Evolutionary conservation across 164 flowering plant species (phyloP).

Genomic region (Stephania cephalantha): DNA sequence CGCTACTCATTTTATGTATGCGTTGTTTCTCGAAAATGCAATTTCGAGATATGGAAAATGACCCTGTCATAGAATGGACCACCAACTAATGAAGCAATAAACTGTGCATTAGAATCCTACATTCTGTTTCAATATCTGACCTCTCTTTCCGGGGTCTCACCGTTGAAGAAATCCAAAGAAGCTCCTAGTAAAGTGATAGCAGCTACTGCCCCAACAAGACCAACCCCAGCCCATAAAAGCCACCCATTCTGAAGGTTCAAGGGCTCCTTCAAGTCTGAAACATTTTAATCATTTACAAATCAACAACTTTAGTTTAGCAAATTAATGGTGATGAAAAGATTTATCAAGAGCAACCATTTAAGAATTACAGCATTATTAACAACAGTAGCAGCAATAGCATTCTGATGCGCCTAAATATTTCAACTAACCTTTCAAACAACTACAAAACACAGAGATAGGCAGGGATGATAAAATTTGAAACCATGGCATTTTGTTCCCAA

Average conservation of each 20-base stretch:
- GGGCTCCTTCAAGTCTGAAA: conserved; percentile 78
- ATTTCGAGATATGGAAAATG: not conserved
- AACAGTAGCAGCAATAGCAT: not conserved
- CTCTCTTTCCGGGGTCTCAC: conserved; percentile 82
- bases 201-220: conserved; percentile 56
- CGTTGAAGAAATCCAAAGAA: conserved; percentile 51
- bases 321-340: not conserved
- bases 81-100: not conserved
- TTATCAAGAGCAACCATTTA: not conserved
- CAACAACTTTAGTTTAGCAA: not conserved
- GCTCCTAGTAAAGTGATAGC: conserved; percentile 64
- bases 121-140: conserved; percentile 29
- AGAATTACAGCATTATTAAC: not conserved
- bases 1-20: too few species aligned
- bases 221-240: conserved; percentile 87
- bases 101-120: not conserved
- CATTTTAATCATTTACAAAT: conserved; percentile 9
- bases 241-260: conserved; percentile 82
- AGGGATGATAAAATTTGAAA: not conserved
- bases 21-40: too few species aligned
- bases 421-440: not conserved
- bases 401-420: not conserved
- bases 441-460: not conserved
- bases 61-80: not conserved
- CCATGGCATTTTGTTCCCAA: too few species aligned